Base-by-base conservation (phyloP, 1,139 yeast genomes). In the Saccharomyces uvarum region DNA sequence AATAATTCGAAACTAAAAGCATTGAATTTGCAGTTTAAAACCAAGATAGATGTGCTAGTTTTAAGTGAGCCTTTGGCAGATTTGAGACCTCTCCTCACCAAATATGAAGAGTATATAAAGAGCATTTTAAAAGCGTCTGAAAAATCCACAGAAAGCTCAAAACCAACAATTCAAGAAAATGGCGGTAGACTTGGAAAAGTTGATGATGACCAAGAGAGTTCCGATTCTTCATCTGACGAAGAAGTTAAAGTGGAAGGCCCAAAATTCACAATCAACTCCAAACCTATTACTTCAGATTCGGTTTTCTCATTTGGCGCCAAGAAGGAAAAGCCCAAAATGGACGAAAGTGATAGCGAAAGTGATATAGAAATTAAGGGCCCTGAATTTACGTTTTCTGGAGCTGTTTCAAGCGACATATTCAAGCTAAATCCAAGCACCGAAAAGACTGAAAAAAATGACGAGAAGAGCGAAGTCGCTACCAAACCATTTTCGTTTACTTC, bases 241-340 rank as follows among this genome's bases (percentile, higher is more conserved):
- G 79, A 76, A 46, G 69, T 80, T 47, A 78, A 78, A 62, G 76
- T 79, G 16, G 78, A 84, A 64, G 95, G 95, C 0, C 95, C 95
- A 11, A 69, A 71, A 49, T 86, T 86, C 68, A 78, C 81, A 1
- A 62, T 86, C 51, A 66, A 69, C 6, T 61, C 75, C 11, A 77
- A 78, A 51, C 88, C 89, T 47, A 78, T 80, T 1, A 74, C 81
- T 1, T 79, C 79, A 51, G 77, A 77, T 53, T 77, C 86, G 1
- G 84, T 83, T 1, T 86, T 88, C 65, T 71, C 83, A 9, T 82
- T 78, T 59, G 79, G 78, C 56, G 75, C 76, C 7, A 76, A 80
- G 24, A 81, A 77, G 55, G 75, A 76, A 28, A 70, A 61, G 31
- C 66, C 71, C 46, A 72, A 73, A 51, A 74, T 73, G 54, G 69